Base-by-base conservation (phyloP, 495 filamentous ascomycete genomes). In the Aspergillus steynii region DNA sequence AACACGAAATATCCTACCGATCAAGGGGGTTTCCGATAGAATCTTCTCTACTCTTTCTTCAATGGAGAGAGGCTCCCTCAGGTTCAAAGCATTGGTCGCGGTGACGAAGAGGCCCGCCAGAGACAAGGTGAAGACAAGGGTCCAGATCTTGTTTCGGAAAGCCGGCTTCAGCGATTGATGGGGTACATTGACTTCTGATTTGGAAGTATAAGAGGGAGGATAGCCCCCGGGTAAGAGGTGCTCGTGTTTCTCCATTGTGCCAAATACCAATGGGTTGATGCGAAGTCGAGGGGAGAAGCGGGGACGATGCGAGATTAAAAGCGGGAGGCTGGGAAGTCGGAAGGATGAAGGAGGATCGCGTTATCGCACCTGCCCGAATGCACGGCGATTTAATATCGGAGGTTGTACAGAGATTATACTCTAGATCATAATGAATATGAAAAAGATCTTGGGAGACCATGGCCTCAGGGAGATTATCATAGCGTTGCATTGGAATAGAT, bases 21-120 rank as follows among this genome's bases (percentile, higher is more conserved):
- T 94, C 61, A 96, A 73, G 12, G 92, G 93, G 4, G 88, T 91
- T n/a, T 85, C 73, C 9, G 73, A 77, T 26, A 96, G 74, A 53
- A 97, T 91, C 52, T 77, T 80, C 12, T 85, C 77, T 7, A 90
- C 93, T 55, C 92, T 80, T 42, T 89, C 71, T 29, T 90, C 85
- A 42, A 91, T 76, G 14, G 76, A 82, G 20, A 67, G 62, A 3
- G 74, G 42, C 2, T 26, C n/a, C 25, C 29, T 10, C 12, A 61
- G 37, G 52, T 55, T 28, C 55, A 63, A 29, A 37, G 50, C 15
- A 29, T 50, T 59, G 20, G 42, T 56, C 25, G 54, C 27, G 3
- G 46, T 32, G 7, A 61, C 20, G 5, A 61, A 31, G 3, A 59
- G 4, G 27, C 53, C 45, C 7, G 58, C 58, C 12, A 55, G 25